Evolutionary conservation across 164 flowering plant genomes (phyloP), one percentile per base, ranked within the genome.

Genomic region (Akebia trifoliata): DNA sequence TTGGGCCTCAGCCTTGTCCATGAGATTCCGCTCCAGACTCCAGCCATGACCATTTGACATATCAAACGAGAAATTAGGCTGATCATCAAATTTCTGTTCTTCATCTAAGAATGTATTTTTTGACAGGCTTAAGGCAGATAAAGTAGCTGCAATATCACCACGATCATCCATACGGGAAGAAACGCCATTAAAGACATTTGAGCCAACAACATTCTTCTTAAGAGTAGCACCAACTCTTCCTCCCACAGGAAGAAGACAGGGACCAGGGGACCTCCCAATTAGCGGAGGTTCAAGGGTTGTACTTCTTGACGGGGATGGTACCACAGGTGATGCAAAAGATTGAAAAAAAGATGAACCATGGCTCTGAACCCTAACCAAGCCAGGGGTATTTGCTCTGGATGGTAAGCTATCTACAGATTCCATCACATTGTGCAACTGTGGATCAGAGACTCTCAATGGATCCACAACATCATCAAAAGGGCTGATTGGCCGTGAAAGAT

Each of bases 271-370:
- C 60, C 81, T 73, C 50, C 77, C 82, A 63, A 54, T 61, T 43
- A 76, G 39, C 47, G 80, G 78, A 50, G 76, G 61, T 58, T 87
- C 90, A 69, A 88, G 84, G 22, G 85, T 82, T 62, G 73, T 69
- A 63, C 75, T 79, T 64, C 84, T 81, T 43, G 87, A 72, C 44
- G 81, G 48, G 54, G 96, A 74, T 54, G 83, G 70, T 56, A 76
- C 79, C 55, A 75, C 61, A 34, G 70, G 71, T 65, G 85, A 62
- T 43, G 78, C 70, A 61, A 79, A 80, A 30, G 79, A 69, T 54
- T 74, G 74, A 64, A 84, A 59, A 60, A 45, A 37, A 8, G 72
- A 56, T 57, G 77, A 69, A 57, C 76, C 72, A 40, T 47, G 56
- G 54, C 69, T 70, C 51, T 64, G 81, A 66, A 69, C 62, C 63